Conservation (phyloP, 2,329 filamentous ascomycete species). For the Diaporthe citri region DNA sequence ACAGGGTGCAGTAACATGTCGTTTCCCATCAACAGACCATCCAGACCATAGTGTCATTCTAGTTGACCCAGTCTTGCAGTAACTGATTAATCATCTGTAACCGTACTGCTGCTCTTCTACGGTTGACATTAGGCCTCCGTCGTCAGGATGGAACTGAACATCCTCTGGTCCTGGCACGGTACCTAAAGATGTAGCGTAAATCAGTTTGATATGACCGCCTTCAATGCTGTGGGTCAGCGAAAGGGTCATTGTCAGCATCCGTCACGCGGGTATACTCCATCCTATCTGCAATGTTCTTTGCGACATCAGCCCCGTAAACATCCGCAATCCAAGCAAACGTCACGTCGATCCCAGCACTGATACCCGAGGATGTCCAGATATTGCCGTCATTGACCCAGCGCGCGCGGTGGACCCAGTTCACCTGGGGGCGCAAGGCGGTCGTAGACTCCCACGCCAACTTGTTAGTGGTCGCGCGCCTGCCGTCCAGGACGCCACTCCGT, state of each 20-base stretch:
- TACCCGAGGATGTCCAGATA: constrained; percentile 69
- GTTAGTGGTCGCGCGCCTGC: constrained; percentile 68
- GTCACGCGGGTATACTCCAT: constrained; percentile 71
- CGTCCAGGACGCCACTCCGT: constrained; percentile 64
- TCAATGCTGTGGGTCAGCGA: constrained; percentile 51
- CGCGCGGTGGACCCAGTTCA: constrained; percentile 65
- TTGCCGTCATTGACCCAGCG: constrained; percentile 71
- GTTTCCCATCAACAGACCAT: too few species aligned
- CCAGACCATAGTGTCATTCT: too few species aligned
- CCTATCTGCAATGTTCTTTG: constrained; percentile 59
- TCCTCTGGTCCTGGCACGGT: neutral
- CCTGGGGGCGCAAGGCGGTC: constrained; percentile 53
- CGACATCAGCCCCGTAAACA: constrained; percentile 65
- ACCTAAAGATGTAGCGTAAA: neutral
- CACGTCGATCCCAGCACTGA: constrained; percentile 73
- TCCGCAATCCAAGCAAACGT: constrained; percentile 68
- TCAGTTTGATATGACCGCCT: accelerated
- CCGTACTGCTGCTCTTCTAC: neutral
- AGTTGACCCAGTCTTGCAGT: too few species aligned
- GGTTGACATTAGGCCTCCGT: neutral
- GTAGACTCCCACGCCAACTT: constrained; percentile 62
- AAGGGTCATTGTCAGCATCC: constrained; percentile 66
- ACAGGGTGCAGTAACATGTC: too few species aligned
- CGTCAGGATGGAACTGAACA: accelerated
- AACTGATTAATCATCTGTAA: too few species aligned